Conservation (phyloP, 2,329 filamentous ascomycete genomes). For the Phaeosphaeria sp. region DNA sequence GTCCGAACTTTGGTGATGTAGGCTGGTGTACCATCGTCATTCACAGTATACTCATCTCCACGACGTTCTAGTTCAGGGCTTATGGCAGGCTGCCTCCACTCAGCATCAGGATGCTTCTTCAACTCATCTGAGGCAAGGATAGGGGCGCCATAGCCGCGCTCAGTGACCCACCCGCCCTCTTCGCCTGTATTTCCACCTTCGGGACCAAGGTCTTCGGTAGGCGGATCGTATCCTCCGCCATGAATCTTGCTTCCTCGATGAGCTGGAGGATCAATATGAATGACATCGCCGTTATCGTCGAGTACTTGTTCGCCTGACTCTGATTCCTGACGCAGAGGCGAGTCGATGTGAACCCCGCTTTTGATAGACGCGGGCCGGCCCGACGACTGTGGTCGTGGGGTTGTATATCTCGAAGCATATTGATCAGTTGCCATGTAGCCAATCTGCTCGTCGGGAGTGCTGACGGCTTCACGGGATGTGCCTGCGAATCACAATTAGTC, state of each 20-base stretch:
- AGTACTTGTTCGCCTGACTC: conserved; percentile 52
- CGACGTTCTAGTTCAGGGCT: conserved; percentile 70
- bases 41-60: conserved; percentile 61
- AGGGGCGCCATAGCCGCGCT: conserved; percentile 72
- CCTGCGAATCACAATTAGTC: conserved; percentile 63
- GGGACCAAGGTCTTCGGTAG: conserved; percentile 59
- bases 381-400: conserved; percentile 65
- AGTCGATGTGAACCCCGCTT: conserved; percentile 54
- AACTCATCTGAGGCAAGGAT: conserved; percentile 92
- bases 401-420: conserved; percentile 76
- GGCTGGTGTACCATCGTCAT: conserved; percentile 43
- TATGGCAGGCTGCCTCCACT: conserved; percentile 79
- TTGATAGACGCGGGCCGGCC: conserved; percentile 54
- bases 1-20: conserved; percentile 60
- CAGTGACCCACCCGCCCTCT: conserved; percentile 61
- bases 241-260: conserved; percentile 53
- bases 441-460: conserved; percentile 88
- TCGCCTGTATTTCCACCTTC: conserved; percentile 53
- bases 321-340: conserved; percentile 59
- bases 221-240: conserved; percentile 59
- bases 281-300: conserved; percentile 65
- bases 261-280: conserved; percentile 77
- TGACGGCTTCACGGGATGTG: conserved; percentile 65
- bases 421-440: conserved; percentile 88
- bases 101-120: conserved; percentile 71